A percentile compares a stretch with the other conserved stretches of the same genome.
Conservation (phyloP, 2,329 filamentous ascomycete genomes). For the Calonectria hawksworthii region DNA sequence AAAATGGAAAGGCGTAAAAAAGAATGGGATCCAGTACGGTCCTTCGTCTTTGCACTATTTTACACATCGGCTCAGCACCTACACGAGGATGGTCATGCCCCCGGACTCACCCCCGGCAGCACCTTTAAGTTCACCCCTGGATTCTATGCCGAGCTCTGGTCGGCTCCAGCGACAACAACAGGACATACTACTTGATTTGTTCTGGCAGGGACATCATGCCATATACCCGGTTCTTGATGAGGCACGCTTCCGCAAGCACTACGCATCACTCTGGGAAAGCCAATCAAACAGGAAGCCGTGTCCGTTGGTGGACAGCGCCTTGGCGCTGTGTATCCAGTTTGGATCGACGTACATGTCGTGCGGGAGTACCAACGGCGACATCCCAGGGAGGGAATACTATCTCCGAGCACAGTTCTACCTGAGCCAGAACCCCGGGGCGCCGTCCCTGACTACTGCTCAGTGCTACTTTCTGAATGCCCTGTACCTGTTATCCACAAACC, state of each 20-base stretch:
- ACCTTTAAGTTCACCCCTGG: background rate
- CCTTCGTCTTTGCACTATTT: slow-evolving; percentile 43
- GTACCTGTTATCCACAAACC: slow-evolving; percentile 52
- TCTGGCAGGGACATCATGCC: slow-evolving; percentile 62
- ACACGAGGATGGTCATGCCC: slow-evolving; percentile 25
- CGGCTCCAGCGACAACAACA: slow-evolving; percentile 57
- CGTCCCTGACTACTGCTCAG: slow-evolving; percentile 61
- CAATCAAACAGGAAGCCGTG: slow-evolving; percentile 55
- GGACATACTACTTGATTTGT: slow-evolving; percentile 61
- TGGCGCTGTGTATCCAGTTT: slow-evolving; percentile 67
- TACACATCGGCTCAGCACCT: slow-evolving; percentile 37
- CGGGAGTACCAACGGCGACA: slow-evolving; percentile 48
- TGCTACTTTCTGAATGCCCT: slow-evolving; percentile 59
- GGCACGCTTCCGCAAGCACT: slow-evolving; percentile 39
- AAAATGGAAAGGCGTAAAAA: slow-evolving; percentile 30
- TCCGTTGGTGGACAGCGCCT: slow-evolving; percentile 64
- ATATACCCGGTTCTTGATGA: slow-evolving; percentile 53
- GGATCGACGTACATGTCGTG: slow-evolving; percentile 47
- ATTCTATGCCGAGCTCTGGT: slow-evolving; percentile 2
- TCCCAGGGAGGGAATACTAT: slow-evolving; percentile 57
- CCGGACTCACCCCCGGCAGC: background rate
- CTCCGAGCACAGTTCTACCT: slow-evolving; percentile 60
- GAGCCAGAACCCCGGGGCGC: slow-evolving; percentile 57
- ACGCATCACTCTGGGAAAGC: slow-evolving; percentile 39
- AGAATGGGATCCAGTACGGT: slow-evolving; percentile 35